These are phyloP conservation scores for Apiospora pterosperma DNA, from an alignment of 2,329 filamentous ascomycete genomes.

Conservation along the genomic window DNA sequence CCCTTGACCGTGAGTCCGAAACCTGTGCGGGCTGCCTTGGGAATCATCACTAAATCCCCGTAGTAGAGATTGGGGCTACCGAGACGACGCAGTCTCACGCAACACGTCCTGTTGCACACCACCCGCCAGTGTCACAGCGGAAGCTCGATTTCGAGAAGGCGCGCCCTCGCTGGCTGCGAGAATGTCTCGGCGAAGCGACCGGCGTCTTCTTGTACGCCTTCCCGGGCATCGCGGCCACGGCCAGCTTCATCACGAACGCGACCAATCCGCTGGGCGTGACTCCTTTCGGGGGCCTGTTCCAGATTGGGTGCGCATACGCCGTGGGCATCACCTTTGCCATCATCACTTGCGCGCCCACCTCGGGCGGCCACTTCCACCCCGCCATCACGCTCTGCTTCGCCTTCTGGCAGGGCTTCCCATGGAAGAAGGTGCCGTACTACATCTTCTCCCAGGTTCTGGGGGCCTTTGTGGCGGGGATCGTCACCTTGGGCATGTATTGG, in stretches of 20 bases:
- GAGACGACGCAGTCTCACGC: background rate
- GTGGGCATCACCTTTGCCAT: background rate
- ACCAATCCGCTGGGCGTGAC: background rate
- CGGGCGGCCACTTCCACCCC: background rate
- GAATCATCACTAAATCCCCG: background rate
- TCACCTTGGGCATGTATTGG: background rate
- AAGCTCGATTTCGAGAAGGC: background rate
- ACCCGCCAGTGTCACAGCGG: background rate
- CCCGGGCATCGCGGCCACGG: background rate
- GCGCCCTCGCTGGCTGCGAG: background rate
- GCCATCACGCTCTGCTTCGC: background rate
- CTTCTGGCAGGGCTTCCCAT: background rate
- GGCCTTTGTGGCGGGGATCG: background rate
- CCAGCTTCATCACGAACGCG: background rate
- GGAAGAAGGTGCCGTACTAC: background rate
- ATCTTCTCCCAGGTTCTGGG: background rate
- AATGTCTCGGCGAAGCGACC: background rate
- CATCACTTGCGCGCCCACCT: background rate
- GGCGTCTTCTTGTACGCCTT: background rate
- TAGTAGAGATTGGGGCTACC: background rate
- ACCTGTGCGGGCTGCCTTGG: slow-evolving; percentile 37
- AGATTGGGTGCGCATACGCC: background rate
- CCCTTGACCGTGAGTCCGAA: background rate
- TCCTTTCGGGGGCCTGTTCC: background rate
- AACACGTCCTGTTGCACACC: background rate